Base-by-base conservation (phyloP, 2,329 filamentous ascomycete species). In the Fusarium sp. region DNA sequence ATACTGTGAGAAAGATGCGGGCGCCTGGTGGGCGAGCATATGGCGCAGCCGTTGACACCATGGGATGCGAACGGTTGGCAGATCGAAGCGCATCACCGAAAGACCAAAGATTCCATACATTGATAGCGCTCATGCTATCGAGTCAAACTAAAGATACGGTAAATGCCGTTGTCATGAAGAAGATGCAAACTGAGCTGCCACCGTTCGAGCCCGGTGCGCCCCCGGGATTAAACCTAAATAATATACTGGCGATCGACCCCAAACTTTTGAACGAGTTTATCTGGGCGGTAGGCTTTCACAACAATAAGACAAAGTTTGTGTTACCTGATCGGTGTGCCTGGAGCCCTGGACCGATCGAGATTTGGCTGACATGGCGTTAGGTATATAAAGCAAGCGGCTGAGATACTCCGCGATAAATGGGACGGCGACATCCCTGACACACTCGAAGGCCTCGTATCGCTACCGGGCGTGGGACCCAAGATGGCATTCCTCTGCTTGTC, bases 61-160 rank as follows among this genome's bases (percentile, higher is more conserved):
- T 98, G 94, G 96, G 96, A 13, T 99, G 96, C 79, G 94, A 94
- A 79, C 87, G 87, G 9, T 84, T 96, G 11, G 92, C 92, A 4
- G 81, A 84, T 47, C 77, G 80, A 17, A 78, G 72, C 2, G 83
- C 85, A 13, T 83, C 80, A 58, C 76, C 82, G 25, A 82, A 80
- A 59, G 86, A 87, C 75, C 88, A 89, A 76, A 87, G 94, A 8
- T 94, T 96, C 73, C 94, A 97, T 75, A 97, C 93, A 4, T 86
- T 97, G 30, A 85, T 97, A 39, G 88, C 94, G 15, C 83, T 97
- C 65, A 97, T 97, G 94, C 85, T 97, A 33, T 95, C 91, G 35
- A 93, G 90, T 49, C 94, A 97, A 82, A 97, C 94, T 11, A 97
- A 97, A 77, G 94, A 97, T 78, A 96, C 93, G 1, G 92, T 95